These are phyloP conservation scores for Penicillium aurantiogriseum DNA, from an alignment of 2,329 filamentous ascomycete species.

Conservation along the genomic window DNA sequence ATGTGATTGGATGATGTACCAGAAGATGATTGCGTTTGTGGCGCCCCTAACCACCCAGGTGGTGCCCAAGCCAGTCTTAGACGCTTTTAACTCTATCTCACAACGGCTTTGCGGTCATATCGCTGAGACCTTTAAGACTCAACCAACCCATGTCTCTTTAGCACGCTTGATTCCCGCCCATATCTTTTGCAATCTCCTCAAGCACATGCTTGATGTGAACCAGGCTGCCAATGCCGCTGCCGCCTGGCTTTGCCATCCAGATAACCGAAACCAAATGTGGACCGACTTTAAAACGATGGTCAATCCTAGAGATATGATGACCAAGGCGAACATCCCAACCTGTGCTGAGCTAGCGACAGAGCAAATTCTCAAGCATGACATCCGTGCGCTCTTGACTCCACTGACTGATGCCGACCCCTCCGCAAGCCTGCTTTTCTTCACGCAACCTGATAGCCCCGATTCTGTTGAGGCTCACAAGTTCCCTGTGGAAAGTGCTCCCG, in stretches of 20 bases:
- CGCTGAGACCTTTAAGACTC: slow-evolving; percentile 76
- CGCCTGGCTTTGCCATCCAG: slow-evolving; percentile 84
- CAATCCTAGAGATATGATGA: slow-evolving; percentile 41
- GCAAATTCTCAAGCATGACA: slow-evolving; percentile 45
- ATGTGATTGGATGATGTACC: slow-evolving; percentile 93
- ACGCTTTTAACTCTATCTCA: slow-evolving; percentile 83
- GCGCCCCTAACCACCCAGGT: slow-evolving; percentile 87
- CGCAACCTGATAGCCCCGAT: slow-evolving; percentile 34
- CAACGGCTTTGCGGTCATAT: slow-evolving; percentile 78
- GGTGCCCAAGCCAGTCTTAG: slow-evolving; percentile 80
- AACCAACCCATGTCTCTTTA: slow-evolving; percentile 79
- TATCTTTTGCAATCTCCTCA: slow-evolving; percentile 80
- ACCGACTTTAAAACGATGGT: slow-evolving; percentile 64
- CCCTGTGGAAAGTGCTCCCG: slow-evolving; percentile 37
- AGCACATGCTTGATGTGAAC: slow-evolving; percentile 87
- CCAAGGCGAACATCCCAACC: slow-evolving; percentile 42
- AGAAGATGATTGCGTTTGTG: slow-evolving; percentile 93
- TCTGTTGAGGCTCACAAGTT: slow-evolving; percentile 32
- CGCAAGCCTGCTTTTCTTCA: slow-evolving; percentile 34
- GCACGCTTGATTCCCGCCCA: slow-evolving; percentile 87
- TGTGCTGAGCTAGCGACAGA: slow-evolving; percentile 38
- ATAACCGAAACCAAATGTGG: slow-evolving; percentile 94
- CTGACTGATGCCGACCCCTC: slow-evolving; percentile 34
- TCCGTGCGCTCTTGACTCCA: slow-evolving; percentile 45
- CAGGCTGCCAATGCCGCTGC: slow-evolving; percentile 90